phyloP scores from a whole-genome alignment of 1,139 yeast genomes.

The Hyphopichia khmerensis region DNA sequence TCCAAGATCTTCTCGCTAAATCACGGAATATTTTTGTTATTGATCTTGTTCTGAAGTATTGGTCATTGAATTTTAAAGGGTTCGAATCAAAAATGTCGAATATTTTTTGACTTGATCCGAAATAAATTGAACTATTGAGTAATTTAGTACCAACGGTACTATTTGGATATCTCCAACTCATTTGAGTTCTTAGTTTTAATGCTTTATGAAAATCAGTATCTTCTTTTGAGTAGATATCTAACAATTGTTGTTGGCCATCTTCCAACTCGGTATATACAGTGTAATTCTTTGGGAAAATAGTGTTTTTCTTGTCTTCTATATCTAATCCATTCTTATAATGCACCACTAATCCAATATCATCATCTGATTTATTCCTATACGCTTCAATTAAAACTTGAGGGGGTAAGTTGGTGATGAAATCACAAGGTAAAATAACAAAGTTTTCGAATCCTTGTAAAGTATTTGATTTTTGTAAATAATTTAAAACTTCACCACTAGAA shows the following conservation, averaged over 20 bases:
- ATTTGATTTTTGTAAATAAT: conserved; percentile 37
- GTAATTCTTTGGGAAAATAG: conserved; percentile 50
- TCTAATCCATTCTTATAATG: conserved; percentile 72
- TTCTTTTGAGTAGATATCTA: conserved; percentile 69
- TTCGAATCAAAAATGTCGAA: conserved; percentile 34
- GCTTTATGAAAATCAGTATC: conserved; percentile 69
- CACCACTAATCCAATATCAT: conserved; percentile 69
- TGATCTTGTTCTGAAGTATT: conserved; percentile 45
- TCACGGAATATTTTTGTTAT: conserved; percentile 77
- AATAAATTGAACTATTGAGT: conserved; percentile 75
- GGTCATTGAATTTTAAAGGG: conserved; percentile 33
- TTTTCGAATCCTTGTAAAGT: conserved; percentile 37
- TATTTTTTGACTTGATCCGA: conserved; percentile 58
- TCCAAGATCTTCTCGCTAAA: conserved; percentile 90
- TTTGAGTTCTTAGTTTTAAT: conserved; percentile 75
- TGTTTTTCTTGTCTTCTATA: conserved; percentile 68
- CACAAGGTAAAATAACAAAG: conserved; percentile 87
- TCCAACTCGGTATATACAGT: conserved; percentile 55
- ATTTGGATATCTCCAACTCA: conserved; percentile 86
- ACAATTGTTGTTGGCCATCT: conserved; percentile 51
- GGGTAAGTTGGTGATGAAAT: conserved; percentile 86
- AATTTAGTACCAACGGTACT: conserved; percentile 73
- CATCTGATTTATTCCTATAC: conserved; percentile 65
- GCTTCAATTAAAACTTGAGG: conserved; percentile 87
- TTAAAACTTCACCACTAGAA: conserved; percentile 64